phyloP scores from a whole-genome alignment of 495 filamentous ascomycete genomes.

The Penicillium maclennaniae region DNA sequence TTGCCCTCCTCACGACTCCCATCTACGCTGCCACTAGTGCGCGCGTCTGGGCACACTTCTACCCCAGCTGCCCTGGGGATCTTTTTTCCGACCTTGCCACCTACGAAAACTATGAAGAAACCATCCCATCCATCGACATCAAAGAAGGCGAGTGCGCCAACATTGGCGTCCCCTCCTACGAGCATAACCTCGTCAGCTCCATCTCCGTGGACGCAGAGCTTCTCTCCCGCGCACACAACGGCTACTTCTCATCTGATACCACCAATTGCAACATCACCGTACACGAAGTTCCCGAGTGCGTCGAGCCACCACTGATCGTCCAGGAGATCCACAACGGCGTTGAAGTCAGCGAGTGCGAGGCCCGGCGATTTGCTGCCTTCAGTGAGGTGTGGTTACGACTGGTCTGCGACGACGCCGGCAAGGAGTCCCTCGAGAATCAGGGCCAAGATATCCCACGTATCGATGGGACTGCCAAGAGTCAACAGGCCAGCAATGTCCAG shows the following conservation, averaged over 20 bases:
- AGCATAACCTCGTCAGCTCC: slow-evolving; percentile 24
- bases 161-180: slow-evolving; percentile 29
- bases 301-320: slow-evolving; percentile 29
- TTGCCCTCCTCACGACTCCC: slow-evolving; percentile 25
- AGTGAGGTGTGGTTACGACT: slow-evolving; percentile 35
- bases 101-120: slow-evolving; percentile 29
- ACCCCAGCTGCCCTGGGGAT: slow-evolving; percentile 31
- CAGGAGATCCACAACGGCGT: slow-evolving; percentile 20
- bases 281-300: slow-evolving; percentile 36
- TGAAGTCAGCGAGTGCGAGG: slow-evolving; percentile 26
- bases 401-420: slow-evolving; percentile 19
- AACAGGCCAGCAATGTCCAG: slow-evolving; percentile 15
- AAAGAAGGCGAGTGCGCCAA: slow-evolving; percentile 25
- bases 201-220: slow-evolving; percentile 34
- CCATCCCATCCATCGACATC: slow-evolving; percentile 24
- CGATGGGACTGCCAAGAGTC: slow-evolving; percentile 7
- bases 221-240: slow-evolving; percentile 12
- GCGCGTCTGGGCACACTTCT: slow-evolving; percentile 37
- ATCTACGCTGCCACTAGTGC: slow-evolving; percentile 25
- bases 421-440: slow-evolving; percentile 2
- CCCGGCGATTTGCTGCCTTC: slow-evolving; percentile 25
- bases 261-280: slow-evolving; percentile 34
- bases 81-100: slow-evolving; percentile 20
- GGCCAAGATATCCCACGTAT: slow-evolving; percentile 11
- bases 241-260: slow-evolving; percentile 13